phyloP scores from a whole-genome alignment of 2,329 filamentous ascomycete species.

The Aspergillus tanneri region DNA sequence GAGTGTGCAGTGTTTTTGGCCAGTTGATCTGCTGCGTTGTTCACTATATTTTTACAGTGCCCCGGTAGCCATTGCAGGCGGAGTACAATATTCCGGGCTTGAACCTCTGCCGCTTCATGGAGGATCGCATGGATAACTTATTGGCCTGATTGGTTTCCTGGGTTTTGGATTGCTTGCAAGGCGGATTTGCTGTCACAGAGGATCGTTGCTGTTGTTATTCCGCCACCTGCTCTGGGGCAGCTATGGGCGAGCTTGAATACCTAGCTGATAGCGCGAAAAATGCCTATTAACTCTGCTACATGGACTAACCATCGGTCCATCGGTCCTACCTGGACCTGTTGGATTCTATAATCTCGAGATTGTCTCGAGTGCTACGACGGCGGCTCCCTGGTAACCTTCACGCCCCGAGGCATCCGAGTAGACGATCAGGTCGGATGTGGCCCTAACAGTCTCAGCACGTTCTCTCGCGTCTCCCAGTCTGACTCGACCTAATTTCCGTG shows the following conservation, averaged over 20 bases:
- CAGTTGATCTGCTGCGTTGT: no score
- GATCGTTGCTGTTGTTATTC: slow-evolving; percentile 7
- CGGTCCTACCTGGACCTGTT: slow-evolving; percentile 7
- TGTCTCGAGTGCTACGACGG: not conserved
- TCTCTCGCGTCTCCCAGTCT: slow-evolving; percentile 23
- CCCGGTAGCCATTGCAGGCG: no score
- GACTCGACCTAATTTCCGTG: slow-evolving; percentile 22
- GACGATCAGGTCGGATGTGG: slow-evolving; percentile 14
- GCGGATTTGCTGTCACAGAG: slow-evolving; percentile 16
- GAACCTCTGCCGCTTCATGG: not conserved
- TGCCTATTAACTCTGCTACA: slow-evolving; percentile 17
- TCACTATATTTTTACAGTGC: no score
- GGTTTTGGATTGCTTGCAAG: slow-evolving; percentile 5
- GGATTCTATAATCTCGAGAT: not conserved
- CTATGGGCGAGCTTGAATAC: slow-evolving; percentile 7
- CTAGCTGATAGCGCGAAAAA: slow-evolving; percentile 14
- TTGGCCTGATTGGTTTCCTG: not conserved
- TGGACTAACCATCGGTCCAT: slow-evolving; percentile 19
- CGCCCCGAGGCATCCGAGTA: slow-evolving; percentile 22
- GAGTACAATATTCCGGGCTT: not conserved
- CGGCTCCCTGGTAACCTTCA: slow-evolving; percentile 19
- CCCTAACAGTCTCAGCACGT: slow-evolving; percentile 12
- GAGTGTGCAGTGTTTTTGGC: no score
- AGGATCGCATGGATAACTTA: no score
- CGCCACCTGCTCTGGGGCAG: not conserved